Percentiles rank a stretch among this genome's conserved stretches.
phyloP scores from a whole-genome alignment of 2,329 filamentous ascomycete species.

The Hypoxylon rubiginosum region DNA sequence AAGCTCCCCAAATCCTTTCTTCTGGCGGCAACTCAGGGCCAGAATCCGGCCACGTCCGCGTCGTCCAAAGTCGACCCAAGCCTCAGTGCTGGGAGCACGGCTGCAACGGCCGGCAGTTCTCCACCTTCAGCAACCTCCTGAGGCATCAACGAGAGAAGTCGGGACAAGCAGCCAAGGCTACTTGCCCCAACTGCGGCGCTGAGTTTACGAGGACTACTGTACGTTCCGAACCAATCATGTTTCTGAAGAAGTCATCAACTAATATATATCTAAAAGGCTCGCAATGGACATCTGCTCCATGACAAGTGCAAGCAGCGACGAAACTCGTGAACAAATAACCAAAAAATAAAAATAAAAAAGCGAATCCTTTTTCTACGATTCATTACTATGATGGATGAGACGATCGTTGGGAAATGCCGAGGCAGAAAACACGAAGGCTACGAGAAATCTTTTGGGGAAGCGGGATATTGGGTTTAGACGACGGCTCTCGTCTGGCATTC shows the following conservation, averaged over 20 bases:
- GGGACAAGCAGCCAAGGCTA: constrained; percentile 88
- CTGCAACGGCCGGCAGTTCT: constrained; percentile 95
- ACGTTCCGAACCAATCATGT: constrained; percentile 14
- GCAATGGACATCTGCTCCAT: constrained; percentile 87
- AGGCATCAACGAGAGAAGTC: constrained; percentile 95
- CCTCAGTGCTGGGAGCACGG: constrained; percentile 98
- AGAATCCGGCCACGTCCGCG: constrained; percentile 69
- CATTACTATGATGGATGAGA: constrained; percentile 24
- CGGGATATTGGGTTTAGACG: constrained; percentile 33
- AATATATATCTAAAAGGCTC: constrained; percentile 65
- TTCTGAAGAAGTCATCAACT: constrained; percentile 22
- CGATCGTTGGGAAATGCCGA: constrained; percentile 29
- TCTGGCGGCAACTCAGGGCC: constrained; percentile 53
- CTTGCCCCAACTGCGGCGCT: constrained; percentile 90
- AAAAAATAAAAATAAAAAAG: constrained; percentile 22
- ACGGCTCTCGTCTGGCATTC: constrained; percentile 34
- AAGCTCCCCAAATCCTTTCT: constrained; percentile 52
- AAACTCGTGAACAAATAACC: constrained; percentile 53
- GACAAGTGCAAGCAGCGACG: constrained; percentile 90
- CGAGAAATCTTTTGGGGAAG: constrained; percentile 23
- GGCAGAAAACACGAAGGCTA: constrained; percentile 28
- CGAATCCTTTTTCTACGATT: constrained; percentile 29
- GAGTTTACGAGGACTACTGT: constrained; percentile 88
- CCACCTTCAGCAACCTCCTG: constrained; percentile 94
- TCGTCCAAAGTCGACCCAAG: constrained; percentile 85